Base-by-base conservation (phyloP, 176 grass and related monocot genomes). In the Eremochloa ophiuroides region DNA sequence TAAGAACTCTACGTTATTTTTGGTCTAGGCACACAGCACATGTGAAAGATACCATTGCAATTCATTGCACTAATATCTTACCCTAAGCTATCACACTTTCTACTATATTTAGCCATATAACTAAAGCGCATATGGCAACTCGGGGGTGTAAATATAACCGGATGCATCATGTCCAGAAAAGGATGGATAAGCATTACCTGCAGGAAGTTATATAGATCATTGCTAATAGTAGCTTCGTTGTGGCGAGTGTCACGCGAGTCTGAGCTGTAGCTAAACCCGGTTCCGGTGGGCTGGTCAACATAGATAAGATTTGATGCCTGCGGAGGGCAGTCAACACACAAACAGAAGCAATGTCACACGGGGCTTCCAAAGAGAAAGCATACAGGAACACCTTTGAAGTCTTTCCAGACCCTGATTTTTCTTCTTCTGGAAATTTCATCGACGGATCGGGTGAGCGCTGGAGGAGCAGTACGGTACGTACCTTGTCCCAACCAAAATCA, bases 281-380 rank as follows among this genome's bases (percentile, higher is more conserved):
- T 98, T 69, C 95, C 92, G 3, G 95, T 98, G 10, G 95, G 95
- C 87, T 98, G 95, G 73, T 98, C 95, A 43, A 94, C 95, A 50
- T 87, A 94, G 38, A 98, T 70, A 34, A 98, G 77, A 66, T 94
- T 94, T 50, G 92, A 97, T 79, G 84, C 95, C 92, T 97, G 88
- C 31, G 41, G 76, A 41, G 22, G 71, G 59, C 18, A 34, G 38
- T 8, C 51, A 55, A 55, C 8, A 55, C 51, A 55, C 51, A 2
- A 63, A 33, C 31, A 56, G 14, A 83, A 62, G 39, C 11, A 20
- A 26, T 66, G 53, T 69, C 62, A 76, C 2, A 38, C 37, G 23
- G 38, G 48, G 29, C 35, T 73, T 12, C 40, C 12, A 78, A 62
- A 13, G 6, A n/a, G 4, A 46, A 28, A 2, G 1, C n/a, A 68